A percentile compares a stretch with the other conserved stretches of the same genome.
phyloP scores from a whole-genome alignment of 108 stramenopile species.

The Cylindrotheca closterium region DNA sequence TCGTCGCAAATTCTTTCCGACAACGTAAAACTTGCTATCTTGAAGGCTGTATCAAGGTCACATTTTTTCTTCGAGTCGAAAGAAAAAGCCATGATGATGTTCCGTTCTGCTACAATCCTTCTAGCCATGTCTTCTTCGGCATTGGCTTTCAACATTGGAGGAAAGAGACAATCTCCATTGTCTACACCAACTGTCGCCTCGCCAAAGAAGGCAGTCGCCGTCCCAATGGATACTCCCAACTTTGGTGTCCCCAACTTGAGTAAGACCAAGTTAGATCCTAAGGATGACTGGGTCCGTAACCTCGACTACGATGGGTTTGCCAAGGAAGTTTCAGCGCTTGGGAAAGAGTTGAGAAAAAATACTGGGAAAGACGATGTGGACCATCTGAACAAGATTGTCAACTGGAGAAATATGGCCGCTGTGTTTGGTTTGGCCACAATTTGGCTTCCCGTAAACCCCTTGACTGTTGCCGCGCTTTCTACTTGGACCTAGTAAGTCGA shows the following conservation, averaged over 20 bases:
- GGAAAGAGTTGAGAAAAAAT: conserved; percentile 35
- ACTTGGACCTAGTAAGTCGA: conserved; percentile 72
- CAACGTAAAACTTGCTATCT: neutral
- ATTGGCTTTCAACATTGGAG: conserved; percentile 1
- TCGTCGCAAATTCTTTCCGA: neutral
- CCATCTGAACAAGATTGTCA: conserved; percentile 56
- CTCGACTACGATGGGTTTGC: conserved; percentile 61
- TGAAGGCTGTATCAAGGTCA: neutral
- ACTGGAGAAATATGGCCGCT: conserved; percentile 48
- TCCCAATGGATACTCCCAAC: conserved; percentile 9
- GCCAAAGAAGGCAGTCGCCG: conserved; percentile 5
- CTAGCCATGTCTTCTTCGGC: conserved; percentile 3
- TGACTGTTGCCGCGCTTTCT: conserved; percentile 59
- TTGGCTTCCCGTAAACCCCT: conserved; percentile 54
- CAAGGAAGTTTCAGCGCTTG: conserved; percentile 50
- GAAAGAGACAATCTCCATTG: neutral
- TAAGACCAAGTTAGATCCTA: conserved; percentile 13
- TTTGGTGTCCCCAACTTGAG: neutral
- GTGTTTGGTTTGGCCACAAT: conserved; percentile 25
- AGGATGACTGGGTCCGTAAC: conserved; percentile 49
- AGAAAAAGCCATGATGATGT: neutral
- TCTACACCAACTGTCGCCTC: too few relatives aligned
- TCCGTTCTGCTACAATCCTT: neutral
- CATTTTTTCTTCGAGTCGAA: conserved; percentile 4
- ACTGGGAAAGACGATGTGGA: conserved; percentile 49